These are phyloP conservation scores for Cladochytrium replicatum DNA, from an alignment of 192 early-diverging fungal genomes.

Conservation along the genomic window DNA sequence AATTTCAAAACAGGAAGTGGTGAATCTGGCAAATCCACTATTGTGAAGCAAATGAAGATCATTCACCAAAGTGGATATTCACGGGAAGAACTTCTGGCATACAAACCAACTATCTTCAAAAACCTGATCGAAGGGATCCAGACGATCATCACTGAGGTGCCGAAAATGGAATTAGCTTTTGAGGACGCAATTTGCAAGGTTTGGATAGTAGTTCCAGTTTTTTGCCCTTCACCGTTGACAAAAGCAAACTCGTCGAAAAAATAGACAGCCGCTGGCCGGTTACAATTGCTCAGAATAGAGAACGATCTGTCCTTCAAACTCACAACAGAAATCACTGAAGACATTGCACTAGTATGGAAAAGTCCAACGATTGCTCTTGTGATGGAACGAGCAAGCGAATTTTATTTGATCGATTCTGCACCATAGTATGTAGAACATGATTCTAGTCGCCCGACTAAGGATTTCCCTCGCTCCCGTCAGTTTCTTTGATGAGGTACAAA, in stretches of 20 bases:
- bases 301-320: constrained; percentile 44
- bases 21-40: constrained; percentile 92
- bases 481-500: background rate
- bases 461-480: background rate
- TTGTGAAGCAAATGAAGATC: constrained; percentile 97
- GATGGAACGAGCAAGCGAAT: constrained; percentile 66
- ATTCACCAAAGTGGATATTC: constrained; percentile 89
- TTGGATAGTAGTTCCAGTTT: constrained; percentile 9
- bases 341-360: constrained; percentile 61
- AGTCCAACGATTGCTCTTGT: constrained; percentile 56
- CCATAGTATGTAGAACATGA: constrained; percentile 80
- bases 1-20: constrained; percentile 54
- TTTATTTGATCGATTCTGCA: constrained; percentile 87
- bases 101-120: constrained; percentile 72
- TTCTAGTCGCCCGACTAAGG: background rate
- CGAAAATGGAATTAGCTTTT: constrained; percentile 30
- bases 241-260: constrained; percentile 13
- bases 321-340: constrained; percentile 55
- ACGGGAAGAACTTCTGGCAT: constrained; percentile 62
- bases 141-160: constrained; percentile 61
- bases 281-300: constrained; percentile 17
- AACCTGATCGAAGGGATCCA: constrained; percentile 80
- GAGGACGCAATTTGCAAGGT: constrained; percentile 8
- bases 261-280: constrained; percentile 4
- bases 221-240: constrained; percentile 7